Percentiles rank a stretch among this genome's conserved stretches.
Evolutionary conservation across 495 filamentous ascomycete species (phyloP).

Genomic region (Amorphotheca resinae): DNA sequence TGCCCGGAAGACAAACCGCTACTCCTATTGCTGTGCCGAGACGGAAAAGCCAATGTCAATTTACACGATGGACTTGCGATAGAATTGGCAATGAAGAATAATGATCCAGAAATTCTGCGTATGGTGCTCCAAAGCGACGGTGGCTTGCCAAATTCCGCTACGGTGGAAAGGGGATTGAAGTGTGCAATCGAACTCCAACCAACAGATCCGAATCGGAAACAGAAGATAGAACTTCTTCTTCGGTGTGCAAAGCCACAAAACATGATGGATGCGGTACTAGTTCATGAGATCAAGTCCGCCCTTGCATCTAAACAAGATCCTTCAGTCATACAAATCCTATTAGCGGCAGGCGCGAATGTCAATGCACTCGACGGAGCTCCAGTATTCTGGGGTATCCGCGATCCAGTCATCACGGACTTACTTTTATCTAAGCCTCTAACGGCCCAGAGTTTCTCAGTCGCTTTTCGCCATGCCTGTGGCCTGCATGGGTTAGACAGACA

Average conservation of each 20-base stretch:
- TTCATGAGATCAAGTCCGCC: background rate
- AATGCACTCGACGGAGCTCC: background rate
- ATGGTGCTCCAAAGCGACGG: background rate
- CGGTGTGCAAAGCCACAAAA: background rate
- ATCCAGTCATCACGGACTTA: background rate
- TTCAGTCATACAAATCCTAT: background rate
- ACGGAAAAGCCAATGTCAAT: background rate
- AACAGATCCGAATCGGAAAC: background rate
- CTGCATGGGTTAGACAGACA: background rate
- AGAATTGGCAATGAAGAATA: background rate
- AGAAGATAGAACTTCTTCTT: background rate
- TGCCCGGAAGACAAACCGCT: background rate
- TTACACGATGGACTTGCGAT: background rate
- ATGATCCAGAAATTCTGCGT: background rate
- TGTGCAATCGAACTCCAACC: background rate
- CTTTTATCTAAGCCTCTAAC: background rate
- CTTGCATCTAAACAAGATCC: background rate
- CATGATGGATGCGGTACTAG: background rate
- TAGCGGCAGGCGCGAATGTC: background rate
- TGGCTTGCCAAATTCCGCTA: background rate
- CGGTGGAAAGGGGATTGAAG: background rate
- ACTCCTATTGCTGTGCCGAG: background rate
- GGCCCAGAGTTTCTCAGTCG: background rate
- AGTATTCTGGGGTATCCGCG: background rate
- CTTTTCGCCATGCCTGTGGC: background rate